Evolutionary conservation across 1,284 basidiomycete genomes (phyloP).

Genomic region (Ganoderma sinense): DNA sequence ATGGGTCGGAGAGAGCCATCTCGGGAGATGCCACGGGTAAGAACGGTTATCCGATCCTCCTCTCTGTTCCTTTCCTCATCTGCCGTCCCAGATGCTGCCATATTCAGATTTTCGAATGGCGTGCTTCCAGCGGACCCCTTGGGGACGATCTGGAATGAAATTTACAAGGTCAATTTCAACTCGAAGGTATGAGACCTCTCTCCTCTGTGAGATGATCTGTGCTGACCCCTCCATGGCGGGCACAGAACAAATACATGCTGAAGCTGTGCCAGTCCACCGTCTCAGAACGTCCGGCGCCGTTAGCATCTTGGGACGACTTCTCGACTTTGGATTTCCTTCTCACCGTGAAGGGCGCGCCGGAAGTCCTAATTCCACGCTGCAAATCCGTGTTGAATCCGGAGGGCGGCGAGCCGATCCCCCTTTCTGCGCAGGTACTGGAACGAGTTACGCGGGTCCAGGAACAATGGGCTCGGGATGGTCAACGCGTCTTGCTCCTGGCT

Average conservation of each 20-base stretch:
- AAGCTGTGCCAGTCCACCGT: slow-evolving; percentile 42
- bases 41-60: slow-evolving; percentile 3
- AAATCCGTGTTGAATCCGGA: slow-evolving; percentile 45
- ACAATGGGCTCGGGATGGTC: slow-evolving; percentile 60
- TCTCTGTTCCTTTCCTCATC: neutral
- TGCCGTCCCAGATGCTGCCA: slow-evolving; percentile 54
- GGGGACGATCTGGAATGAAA: slow-evolving; percentile 39
- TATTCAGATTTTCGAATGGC: slow-evolving; percentile 60
- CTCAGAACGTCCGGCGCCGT: slow-evolving; percentile 27
- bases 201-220: neutral
- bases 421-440: slow-evolving; percentile 42
- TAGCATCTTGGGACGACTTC: slow-evolving; percentile 44
- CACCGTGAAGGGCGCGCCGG: slow-evolving; percentile 63
- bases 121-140: slow-evolving; percentile 39
- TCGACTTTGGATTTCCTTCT: slow-evolving; percentile 46
- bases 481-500: slow-evolving; percentile 62
- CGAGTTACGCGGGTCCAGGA: slow-evolving; percentile 53
- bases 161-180: slow-evolving; percentile 57
- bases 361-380: slow-evolving; percentile 61
- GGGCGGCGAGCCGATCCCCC: slow-evolving; percentile 39
- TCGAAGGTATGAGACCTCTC: slow-evolving; percentile 45
- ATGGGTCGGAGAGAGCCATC: slow-evolving; percentile 49
- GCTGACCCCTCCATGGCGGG: neutral
- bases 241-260: slow-evolving; percentile 64
- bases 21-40: slow-evolving; percentile 70